phyloP scores from a whole-genome alignment of 176 grass and related monocot species.

The Juncus effusus region DNA sequence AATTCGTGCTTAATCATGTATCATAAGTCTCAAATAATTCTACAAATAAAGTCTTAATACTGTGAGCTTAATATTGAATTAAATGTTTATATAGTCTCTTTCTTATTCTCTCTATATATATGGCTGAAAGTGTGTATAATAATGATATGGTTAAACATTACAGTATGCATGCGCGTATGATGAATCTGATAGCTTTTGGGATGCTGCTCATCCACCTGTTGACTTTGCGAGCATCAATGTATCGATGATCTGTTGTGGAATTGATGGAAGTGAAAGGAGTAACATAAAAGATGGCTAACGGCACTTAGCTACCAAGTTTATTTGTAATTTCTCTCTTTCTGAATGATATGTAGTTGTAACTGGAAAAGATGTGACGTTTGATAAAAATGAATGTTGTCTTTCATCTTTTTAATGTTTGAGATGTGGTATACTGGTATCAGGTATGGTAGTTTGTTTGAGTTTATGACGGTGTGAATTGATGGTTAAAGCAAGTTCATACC shows the following conservation, averaged over 20 bases:
- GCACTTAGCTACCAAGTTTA: constrained; percentile 16
- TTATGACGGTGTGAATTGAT: too few relatives aligned
- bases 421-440: not conserved
- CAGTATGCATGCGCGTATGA: not conserved
- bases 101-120: too few relatives aligned
- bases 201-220: constrained; percentile 23
- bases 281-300: constrained; percentile 1
- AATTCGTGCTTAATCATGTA: too few relatives aligned
- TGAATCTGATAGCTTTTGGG: constrained; percentile 7
- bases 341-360: not conserved
- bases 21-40: too few relatives aligned
- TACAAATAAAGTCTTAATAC: too few relatives aligned
- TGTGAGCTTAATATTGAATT: too few relatives aligned
- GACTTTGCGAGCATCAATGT: not conserved
- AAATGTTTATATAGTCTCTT: too few relatives aligned
- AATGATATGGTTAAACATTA: too few relatives aligned
- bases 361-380: too few relatives aligned
- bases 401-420: not conserved
- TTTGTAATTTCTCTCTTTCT: not conserved
- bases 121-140: too few relatives aligned
- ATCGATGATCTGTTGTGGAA: not conserved
- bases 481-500: too few relatives aligned
- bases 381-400: too few relatives aligned
- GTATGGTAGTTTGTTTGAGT: not conserved
- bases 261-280: not conserved